Evolutionary conservation across 768 basidiomycete genomes (phyloP).

Genomic region (Phlebiopsis gigantea): DNA sequence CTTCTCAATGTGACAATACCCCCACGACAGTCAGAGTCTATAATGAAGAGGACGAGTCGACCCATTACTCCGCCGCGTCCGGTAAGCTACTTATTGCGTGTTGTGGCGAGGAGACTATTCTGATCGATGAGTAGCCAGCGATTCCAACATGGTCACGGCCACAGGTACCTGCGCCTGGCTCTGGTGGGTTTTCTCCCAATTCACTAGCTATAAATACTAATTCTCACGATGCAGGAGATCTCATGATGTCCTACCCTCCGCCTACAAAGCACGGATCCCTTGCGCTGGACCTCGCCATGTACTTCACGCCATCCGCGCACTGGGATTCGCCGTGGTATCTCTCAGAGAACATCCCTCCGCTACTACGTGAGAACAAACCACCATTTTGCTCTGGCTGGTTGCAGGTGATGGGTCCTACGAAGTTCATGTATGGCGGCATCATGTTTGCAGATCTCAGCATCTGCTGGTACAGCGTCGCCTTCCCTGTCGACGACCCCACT

Average conservation of each 20-base stretch:
- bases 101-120: too few relatives aligned
- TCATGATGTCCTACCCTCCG: slow-evolving; percentile 31
- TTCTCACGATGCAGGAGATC: slow-evolving; percentile 13
- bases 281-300: slow-evolving; percentile 39
- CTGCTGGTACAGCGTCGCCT: slow-evolving; percentile 42
- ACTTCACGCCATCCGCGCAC: slow-evolving; percentile 35
- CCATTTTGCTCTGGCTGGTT: slow-evolving; percentile 26
- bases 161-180: not conserved
- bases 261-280: slow-evolving; percentile 28
- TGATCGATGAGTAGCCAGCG: not conserved
- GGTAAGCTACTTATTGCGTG: slow-evolving; percentile 4
- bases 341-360: slow-evolving; percentile 28
- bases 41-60: not conserved
- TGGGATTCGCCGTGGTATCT: slow-evolving; percentile 42
- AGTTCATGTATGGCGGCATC: slow-evolving; percentile 32
- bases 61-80: slow-evolving; percentile 2
- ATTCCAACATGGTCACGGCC: slow-evolving; percentile 1
- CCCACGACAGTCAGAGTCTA: not conserved
- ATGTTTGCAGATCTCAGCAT: slow-evolving; percentile 46
- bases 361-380: slow-evolving; percentile 19
- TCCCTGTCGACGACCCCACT: slow-evolving; percentile 21
- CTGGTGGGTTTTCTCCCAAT: not conserved
- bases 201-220: not conserved
- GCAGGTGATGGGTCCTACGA: slow-evolving; percentile 24
- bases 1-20: slow-evolving; percentile 25